Percentiles rank a stretch among this genome's conserved stretches.
Evolutionary conservation across 139 green algal species (phyloP).

Genomic region (Ettlia oleoabundans): DNA sequence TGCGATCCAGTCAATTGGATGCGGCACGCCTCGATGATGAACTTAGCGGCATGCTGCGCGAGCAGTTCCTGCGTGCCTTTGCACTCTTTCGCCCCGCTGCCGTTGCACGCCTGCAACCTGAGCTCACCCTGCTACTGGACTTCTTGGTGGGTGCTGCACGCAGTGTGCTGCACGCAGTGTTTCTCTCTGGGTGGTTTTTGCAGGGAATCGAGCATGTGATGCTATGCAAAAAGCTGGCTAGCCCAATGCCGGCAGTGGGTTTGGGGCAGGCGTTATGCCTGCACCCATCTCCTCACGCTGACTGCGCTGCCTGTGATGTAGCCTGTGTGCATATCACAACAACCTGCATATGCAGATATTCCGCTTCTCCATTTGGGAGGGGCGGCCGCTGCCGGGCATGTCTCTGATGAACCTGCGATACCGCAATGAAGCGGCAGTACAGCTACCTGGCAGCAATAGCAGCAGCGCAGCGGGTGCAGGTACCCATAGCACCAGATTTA

Average conservation of each 20-base stretch:
- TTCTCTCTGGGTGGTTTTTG: neutral
- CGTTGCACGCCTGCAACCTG: slow-evolving; percentile 52
- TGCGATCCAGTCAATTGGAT: slow-evolving; percentile 86
- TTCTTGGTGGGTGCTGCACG: slow-evolving; percentile 48
- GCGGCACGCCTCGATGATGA: slow-evolving; percentile 82
- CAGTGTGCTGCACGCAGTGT: neutral
- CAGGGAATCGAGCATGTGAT: no score
- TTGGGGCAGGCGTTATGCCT: neutral
- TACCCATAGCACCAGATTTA: neutral
- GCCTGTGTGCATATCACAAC: no score
- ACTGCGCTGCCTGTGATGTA: neutral
- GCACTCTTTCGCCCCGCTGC: slow-evolving; percentile 59
- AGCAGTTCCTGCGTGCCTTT: slow-evolving; percentile 82
- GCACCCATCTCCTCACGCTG: neutral
- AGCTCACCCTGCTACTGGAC: slow-evolving; percentile 63
- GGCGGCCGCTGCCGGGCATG: slow-evolving; percentile 77
- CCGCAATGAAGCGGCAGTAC: slow-evolving; percentile 66
- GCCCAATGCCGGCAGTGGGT: no score
- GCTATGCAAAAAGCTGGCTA: no score
- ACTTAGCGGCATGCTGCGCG: slow-evolving; percentile 77
- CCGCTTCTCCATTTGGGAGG: slow-evolving; percentile 65
- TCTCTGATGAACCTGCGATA: slow-evolving; percentile 91
- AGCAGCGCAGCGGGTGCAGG: no score
- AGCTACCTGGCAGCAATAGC: neutral
- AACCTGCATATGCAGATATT: slow-evolving; percentile 85